A percentile compares a stretch with the other conserved stretches of the same genome.
phyloP scores from a whole-genome alignment of 2,329 filamentous ascomycete genomes.

The Arthrobotrys musiformis region DNA sequence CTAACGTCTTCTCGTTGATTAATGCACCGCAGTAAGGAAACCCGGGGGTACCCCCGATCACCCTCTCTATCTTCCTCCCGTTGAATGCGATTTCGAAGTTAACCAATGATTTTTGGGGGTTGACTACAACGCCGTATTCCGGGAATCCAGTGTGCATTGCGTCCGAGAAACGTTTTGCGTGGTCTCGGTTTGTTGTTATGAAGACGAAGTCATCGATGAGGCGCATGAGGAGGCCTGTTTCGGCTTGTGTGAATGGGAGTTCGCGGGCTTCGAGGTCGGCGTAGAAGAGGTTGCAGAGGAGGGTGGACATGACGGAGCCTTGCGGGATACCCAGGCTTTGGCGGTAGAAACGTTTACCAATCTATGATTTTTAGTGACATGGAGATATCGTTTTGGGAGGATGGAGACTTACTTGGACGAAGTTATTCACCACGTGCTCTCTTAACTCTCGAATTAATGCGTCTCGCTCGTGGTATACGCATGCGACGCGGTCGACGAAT shows the following conservation, averaged over 20 bases:
- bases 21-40: conserved; percentile 91
- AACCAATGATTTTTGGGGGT: conserved; percentile 79
- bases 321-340: conserved; percentile 93
- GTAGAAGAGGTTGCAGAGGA: conserved; percentile 96
- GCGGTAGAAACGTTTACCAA: conserved; percentile 87
- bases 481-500: conserved; percentile 77
- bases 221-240: conserved; percentile 75
- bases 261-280: conserved; percentile 80
- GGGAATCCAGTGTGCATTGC: conserved; percentile 82
- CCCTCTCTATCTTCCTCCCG: conserved; percentile 67
- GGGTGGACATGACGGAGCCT: conserved; percentile 85
- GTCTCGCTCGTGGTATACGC: conserved; percentile 69
- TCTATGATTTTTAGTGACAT: conserved; percentile 60
- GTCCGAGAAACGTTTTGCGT: conserved; percentile 78
- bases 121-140: conserved; percentile 82
- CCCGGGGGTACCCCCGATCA: conserved; percentile 63
- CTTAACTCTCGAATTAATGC: conserved; percentile 76
- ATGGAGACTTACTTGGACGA: conserved; percentile 71
- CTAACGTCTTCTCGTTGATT: conserved; percentile 79
- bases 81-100: conserved; percentile 79
- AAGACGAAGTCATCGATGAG: conserved; percentile 94
- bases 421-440: conserved; percentile 83
- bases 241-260: conserved; percentile 72
- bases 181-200: conserved; percentile 75
- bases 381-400: not conserved